Conservation (phyloP, 805 yeast species). For the Saturnispora silvae region DNA sequence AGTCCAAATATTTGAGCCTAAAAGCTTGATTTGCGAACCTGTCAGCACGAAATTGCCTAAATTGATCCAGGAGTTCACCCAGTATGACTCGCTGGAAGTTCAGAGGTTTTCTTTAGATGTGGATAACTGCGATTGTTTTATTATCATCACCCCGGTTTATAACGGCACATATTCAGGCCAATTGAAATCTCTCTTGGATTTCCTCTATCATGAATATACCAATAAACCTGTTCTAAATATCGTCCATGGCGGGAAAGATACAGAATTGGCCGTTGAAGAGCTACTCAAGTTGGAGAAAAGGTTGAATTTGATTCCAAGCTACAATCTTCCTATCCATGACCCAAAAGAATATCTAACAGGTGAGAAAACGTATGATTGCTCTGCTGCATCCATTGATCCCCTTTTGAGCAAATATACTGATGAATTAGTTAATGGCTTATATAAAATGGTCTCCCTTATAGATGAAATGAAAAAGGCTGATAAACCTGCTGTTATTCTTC, state of each 20-base stretch:
- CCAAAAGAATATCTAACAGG: not conserved
- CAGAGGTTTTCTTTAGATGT: not conserved
- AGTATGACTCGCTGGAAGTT: not conserved
- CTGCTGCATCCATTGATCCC: not conserved
- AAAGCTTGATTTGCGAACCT: not conserved
- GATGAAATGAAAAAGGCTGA: too few relatives aligned
- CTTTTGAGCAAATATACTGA: not conserved
- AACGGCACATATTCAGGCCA: conserved; percentile 5
- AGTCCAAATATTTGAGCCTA: not conserved
- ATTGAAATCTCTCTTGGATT: conserved; percentile 5
- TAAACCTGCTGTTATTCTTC: too few relatives aligned
- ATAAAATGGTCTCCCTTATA: not conserved
- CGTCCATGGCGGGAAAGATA: conserved; percentile 1
- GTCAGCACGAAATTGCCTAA: conserved; percentile 2
- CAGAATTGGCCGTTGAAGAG: not conserved
- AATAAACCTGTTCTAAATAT: not conserved
- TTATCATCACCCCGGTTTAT: conserved; percentile 5
- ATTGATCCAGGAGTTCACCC: not conserved
- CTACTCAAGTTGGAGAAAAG: not conserved
- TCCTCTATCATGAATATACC: conserved; percentile 3
- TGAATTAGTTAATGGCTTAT: not conserved
- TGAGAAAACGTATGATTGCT: not conserved
- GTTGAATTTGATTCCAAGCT: not conserved
- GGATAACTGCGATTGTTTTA: conserved; percentile 1
- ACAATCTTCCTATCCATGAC: not conserved